Evolutionary conservation across 1,139 yeast genomes (phyloP), one percentile per base, ranked within the genome.

Genomic region (Yamadazyma aaseri): DNA sequence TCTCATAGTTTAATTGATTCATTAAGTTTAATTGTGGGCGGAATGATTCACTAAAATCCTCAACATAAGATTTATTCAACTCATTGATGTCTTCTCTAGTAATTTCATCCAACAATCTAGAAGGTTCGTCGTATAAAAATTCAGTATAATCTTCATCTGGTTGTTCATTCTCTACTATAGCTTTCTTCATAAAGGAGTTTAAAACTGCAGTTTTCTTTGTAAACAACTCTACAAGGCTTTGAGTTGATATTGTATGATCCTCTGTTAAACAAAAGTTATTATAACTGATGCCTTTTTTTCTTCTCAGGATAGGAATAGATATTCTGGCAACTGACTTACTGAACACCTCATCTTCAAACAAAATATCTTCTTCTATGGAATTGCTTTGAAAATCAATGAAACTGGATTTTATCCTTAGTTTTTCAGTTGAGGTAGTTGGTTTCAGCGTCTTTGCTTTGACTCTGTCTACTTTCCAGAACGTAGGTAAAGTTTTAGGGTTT

Each of bases 401-500:
- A 44, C 58, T 65, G 48, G 55, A 60, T 38, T 48, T 54, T 11
- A 9, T 22, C 12, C 21, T 7, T 17, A 5, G 29, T 12, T 8
- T 16, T 5, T 13, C n/a, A 13, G 10, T 20, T 20, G 25, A 20
- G 4, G 40, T 36, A 16, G 15, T 14, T 16, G 24, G 17, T 42
- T 10, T 12, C 4, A 13, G 10, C 23, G 23, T 9, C n/a, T 25
- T 30, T 10, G n/a, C 8, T 23, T 20, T 17, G 8, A 34, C 18
- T 36, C 25, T 20, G 39, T 17, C 36, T 26, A 90, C 85, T 57
- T 84, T 85, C 97, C 97, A 92, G 58, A 86, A 94, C 42, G 86
- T 92, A 5, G 96, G 90, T 6, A 29, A 25, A 6, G 96, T 96
- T 26, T 94, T 75, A 96, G 95, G 86, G 52, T 77, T 81, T 28